phyloP scores from a whole-genome alignment of 2,329 filamentous ascomycete species.

The Colletotrichum sp. region DNA sequence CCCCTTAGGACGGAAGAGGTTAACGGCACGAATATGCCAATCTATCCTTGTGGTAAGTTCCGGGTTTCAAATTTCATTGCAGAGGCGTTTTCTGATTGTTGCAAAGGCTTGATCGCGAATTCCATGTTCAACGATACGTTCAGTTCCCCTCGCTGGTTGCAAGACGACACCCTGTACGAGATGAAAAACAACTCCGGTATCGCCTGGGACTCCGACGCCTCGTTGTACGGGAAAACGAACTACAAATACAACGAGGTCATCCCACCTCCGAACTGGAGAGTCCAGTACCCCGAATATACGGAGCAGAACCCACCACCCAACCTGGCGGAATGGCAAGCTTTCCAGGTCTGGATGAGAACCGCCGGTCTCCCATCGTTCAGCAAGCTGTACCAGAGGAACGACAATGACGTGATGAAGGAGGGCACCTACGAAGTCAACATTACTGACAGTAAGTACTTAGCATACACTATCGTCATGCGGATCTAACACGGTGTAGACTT shows the following conservation, averaged over 20 bases:
- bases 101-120: conserved; percentile 80
- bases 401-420: conserved; percentile 66
- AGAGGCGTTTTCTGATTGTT: background rate
- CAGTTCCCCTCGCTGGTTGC: conserved; percentile 63
- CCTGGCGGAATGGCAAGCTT: conserved; percentile 77
- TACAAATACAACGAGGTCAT: conserved; percentile 71
- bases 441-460: conserved; percentile 69
- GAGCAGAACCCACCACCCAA: conserved; percentile 70
- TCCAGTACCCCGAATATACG: conserved; percentile 70
- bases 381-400: conserved; percentile 88
- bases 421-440: conserved; percentile 83
- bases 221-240: conserved; percentile 74
- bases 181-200: conserved; percentile 81
- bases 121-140: conserved; percentile 97
- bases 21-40: conserved; percentile 64
- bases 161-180: conserved; percentile 59
- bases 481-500: conserved; percentile 65
- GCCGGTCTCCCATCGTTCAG: conserved; percentile 93
- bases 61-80: background rate
- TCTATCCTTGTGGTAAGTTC: conserved; percentile 78
- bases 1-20: conserved; percentile 69
- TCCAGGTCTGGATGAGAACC: conserved; percentile 99
- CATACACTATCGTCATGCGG: background rate
- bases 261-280: conserved; percentile 86
- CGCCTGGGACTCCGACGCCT: conserved; percentile 84